Conservation (phyloP, 768 basidiomycete species). For the Suillus paluster region DNA sequence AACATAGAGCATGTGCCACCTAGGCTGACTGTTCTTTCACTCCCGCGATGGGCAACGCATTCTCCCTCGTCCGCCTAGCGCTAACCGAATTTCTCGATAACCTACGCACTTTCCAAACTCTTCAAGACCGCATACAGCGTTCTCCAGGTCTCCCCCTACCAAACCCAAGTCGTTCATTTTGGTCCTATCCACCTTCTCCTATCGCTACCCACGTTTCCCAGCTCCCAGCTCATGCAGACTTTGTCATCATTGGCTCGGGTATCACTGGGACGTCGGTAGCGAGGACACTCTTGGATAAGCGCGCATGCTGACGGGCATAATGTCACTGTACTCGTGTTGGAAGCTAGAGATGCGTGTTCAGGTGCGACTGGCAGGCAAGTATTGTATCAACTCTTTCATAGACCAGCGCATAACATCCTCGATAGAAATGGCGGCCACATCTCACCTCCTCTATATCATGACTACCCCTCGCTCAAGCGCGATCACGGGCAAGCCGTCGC, state of each 20-base stretch:
- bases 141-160: constrained; percentile 64
- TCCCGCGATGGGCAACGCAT: constrained; percentile 30
- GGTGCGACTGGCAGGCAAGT: constrained; percentile 75
- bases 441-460: constrained; percentile 60
- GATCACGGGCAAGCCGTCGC: constrained; percentile 51
- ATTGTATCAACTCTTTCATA: not conserved
- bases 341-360: constrained; percentile 78
- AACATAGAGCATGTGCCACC: no score
- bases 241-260: constrained; percentile 78
- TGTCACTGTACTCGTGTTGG: constrained; percentile 69
- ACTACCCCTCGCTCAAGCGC: constrained; percentile 54
- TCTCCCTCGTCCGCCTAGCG: constrained; percentile 25
- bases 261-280: constrained; percentile 71
- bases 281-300: constrained; percentile 52
- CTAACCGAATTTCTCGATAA: constrained; percentile 25
- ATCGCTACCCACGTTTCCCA: constrained; percentile 44
- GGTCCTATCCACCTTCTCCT: constrained; percentile 59
- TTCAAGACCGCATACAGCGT: constrained; percentile 38
- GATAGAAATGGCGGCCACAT: constrained; percentile 74
- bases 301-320: constrained; percentile 26
- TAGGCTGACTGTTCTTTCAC: no score
- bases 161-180: constrained; percentile 62
- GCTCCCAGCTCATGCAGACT: constrained; percentile 52
- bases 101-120: constrained; percentile 23
- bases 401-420: not conserved